Evolutionary conservation across 106 monocot genomes (phyloP).

Genomic region (Hemerocallis citrina): DNA sequence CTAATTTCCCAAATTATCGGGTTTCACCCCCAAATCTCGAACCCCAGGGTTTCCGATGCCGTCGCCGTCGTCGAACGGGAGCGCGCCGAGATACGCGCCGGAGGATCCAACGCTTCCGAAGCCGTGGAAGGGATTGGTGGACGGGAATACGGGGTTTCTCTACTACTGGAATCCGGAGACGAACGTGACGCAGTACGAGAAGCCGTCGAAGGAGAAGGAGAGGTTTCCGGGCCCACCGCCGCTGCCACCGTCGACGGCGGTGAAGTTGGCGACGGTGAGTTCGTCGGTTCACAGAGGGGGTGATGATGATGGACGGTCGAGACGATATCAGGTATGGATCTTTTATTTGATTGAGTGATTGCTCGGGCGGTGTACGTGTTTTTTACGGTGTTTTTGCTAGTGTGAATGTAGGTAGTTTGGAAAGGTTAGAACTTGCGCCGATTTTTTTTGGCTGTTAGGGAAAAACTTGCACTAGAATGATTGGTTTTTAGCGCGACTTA

Average conservation of each 20-base stretch:
- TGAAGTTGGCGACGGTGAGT: neutral
- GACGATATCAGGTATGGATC: slow-evolving; percentile 11
- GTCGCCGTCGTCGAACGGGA: slow-evolving; percentile 2
- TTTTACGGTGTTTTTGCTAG: neutral
- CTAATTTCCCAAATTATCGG: no score
- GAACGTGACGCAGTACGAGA: slow-evolving; percentile 44
- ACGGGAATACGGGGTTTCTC: slow-evolving; percentile 27
- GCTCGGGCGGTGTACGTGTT: no score
- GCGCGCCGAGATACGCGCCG: slow-evolving; percentile 22
- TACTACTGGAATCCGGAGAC: slow-evolving; percentile 69
- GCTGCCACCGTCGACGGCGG: slow-evolving; percentile 7
- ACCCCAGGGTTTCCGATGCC: neutral
- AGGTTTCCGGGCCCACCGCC: slow-evolving; percentile 16
- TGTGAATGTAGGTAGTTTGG: neutral
- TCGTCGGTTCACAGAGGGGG: slow-evolving; percentile 18
- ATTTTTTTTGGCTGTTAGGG: no score
- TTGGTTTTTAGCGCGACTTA: no score
- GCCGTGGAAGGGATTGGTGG: slow-evolving; percentile 48
- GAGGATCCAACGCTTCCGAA: slow-evolving; percentile 53
- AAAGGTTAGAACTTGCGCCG: neutral
- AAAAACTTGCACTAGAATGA: no score
- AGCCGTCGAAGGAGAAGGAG: slow-evolving; percentile 14
- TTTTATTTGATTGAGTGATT: neutral
- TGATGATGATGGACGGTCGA: slow-evolving; percentile 14
- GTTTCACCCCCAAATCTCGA: no score